Percentiles rank a stretch among this genome's conserved stretches.
phyloP scores from a whole-genome alignment of 768 basidiomycete genomes.

The Xanthoconium purpureum region DNA sequence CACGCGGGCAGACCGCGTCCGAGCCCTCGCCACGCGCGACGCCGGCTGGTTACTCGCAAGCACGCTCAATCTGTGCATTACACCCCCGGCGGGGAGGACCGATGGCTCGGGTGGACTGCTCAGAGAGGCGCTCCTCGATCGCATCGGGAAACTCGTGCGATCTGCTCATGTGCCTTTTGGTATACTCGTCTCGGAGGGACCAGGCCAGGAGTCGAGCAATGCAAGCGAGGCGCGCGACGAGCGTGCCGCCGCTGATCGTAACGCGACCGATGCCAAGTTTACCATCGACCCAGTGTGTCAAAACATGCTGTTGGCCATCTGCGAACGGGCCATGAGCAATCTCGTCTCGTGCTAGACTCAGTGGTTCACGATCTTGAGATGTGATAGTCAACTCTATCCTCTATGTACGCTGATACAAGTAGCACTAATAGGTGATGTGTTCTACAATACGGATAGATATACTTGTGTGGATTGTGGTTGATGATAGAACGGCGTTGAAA shows the following conservation, averaged over 20 bases:
- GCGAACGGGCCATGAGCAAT: conserved; percentile 23
- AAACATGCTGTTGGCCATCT: conserved; percentile 29
- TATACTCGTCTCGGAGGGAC: not conserved
- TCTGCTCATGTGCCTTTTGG: not conserved
- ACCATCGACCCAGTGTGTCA: conserved; percentile 22
- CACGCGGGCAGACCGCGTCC: conserved; percentile 19
- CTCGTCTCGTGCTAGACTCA: not conserved
- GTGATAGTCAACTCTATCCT: not conserved
- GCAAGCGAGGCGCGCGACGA: not conserved
- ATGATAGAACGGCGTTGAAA: not conserved
- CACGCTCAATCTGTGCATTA: conserved; percentile 24
- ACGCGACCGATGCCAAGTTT: not conserved
- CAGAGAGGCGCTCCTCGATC: conserved; percentile 16
- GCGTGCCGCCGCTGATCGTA: not conserved
- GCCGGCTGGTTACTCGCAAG: conserved; percentile 28
- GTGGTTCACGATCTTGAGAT: not conserved
- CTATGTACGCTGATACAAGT: conserved; percentile 14
- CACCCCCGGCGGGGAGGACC: not conserved
- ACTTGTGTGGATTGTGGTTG: not conserved
- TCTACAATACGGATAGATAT: conserved; percentile 19
- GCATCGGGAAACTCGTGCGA: conserved; percentile 24
- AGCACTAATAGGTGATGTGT: conserved; percentile 4
- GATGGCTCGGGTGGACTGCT: conserved; percentile 1
- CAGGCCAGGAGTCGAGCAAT: not conserved
- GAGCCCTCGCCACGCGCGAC: conserved; percentile 25